Evolutionary conservation across 2,329 filamentous ascomycete genomes (phyloP).

Genomic region (Sarocladium oryzae): DNA sequence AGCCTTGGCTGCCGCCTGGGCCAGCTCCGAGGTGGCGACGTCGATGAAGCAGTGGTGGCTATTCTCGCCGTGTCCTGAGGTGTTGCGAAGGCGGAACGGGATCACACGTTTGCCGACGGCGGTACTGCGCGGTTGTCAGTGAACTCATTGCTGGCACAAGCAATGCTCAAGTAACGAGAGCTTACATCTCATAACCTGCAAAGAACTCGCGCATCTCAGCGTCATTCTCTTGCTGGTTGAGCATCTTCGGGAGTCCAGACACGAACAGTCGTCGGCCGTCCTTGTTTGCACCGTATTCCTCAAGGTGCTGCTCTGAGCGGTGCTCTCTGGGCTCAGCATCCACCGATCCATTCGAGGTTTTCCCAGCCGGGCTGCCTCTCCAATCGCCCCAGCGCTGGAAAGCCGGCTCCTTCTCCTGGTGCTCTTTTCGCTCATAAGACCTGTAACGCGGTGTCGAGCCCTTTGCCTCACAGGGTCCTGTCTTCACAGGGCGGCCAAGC

Average conservation of each 20-base stretch:
- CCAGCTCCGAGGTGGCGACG: constrained; percentile 47
- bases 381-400: constrained; percentile 41
- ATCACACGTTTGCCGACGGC: constrained; percentile 48
- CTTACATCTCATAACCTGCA: constrained; percentile 36
- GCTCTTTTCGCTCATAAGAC: not conserved
- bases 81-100: constrained; percentile 45
- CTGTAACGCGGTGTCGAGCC: not conserved
- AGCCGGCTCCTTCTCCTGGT: constrained; percentile 16
- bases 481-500: constrained; percentile 53
- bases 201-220: constrained; percentile 41
- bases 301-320: constrained; percentile 22
- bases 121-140: constrained; percentile 11
- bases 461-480: constrained; percentile 59
- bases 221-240: constrained; percentile 40
- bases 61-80: constrained; percentile 33
- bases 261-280: constrained; percentile 40
- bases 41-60: constrained; percentile 64
- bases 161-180: constrained; percentile 1
- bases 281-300: constrained; percentile 20
- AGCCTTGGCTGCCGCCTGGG: constrained; percentile 40
- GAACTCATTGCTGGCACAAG: not conserved
- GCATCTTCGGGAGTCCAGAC: constrained; percentile 43
- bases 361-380: constrained; percentile 20
- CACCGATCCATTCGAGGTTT: constrained; percentile 20
- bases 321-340: not conserved